Percentiles rank a stretch among this genome's conserved stretches.
phyloP scores from a whole-genome alignment of 2,329 filamentous ascomycete species.

The Akanthomyces muscarius region DNA sequence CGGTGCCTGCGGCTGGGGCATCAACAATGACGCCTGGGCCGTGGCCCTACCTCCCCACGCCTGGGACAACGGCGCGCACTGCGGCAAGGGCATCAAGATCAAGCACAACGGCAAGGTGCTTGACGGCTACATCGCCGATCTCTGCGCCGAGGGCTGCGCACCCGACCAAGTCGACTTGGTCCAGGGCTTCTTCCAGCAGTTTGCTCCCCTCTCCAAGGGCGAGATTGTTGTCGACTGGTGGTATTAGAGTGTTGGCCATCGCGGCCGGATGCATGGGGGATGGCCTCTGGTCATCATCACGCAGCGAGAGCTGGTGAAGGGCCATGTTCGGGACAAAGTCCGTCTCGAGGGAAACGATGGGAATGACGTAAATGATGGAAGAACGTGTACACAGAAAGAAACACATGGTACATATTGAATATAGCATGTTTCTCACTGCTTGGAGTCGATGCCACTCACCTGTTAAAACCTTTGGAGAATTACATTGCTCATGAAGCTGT shows the following conservation, averaged over 20 bases:
- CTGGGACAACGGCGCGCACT: not conserved
- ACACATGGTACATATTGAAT: not conserved
- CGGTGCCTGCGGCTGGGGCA: slow-evolving; percentile 1
- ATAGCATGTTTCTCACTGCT: not conserved
- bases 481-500: too few species aligned
- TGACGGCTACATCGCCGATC: not conserved
- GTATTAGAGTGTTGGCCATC: not conserved
- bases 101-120: slow-evolving; percentile 3
- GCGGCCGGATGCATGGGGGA: not conserved
- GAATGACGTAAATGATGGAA: not conserved
- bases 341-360: too few species aligned
- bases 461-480: too few species aligned
- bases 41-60: not conserved
- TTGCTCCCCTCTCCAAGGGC: not conserved
- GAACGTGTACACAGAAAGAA: not conserved
- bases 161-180: not conserved
- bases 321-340: not conserved
- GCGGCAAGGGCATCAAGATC: slow-evolving; percentile 10
- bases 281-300: too few species aligned
- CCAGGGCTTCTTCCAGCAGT: slow-evolving; percentile 10
- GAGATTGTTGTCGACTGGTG: slow-evolving; percentile 7
- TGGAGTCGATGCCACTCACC: not conserved
- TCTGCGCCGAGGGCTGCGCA: not conserved
- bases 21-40: slow-evolving; percentile 3
- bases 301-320: not conserved